phyloP scores from a whole-genome alignment of 768 basidiomycete genomes.

The Scleroderma citrinum region DNA sequence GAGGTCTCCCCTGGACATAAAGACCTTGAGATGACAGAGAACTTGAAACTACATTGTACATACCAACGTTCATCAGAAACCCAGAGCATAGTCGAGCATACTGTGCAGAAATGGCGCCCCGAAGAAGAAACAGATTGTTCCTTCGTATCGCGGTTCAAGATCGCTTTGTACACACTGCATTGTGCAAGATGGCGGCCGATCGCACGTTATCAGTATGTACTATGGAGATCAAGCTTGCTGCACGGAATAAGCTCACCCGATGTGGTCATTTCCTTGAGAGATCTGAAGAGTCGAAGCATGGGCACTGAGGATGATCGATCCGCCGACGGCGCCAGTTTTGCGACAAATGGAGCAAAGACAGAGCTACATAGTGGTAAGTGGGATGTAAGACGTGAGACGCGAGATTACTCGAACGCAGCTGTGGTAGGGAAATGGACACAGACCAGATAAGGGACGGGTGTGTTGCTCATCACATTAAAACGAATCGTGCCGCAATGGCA shows the following conservation, averaged over 20 bases:
- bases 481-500: conserved; percentile 32
- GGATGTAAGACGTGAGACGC: too few relatives aligned
- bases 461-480: conserved; percentile 39
- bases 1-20: conserved; percentile 45
- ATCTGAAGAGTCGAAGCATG: conserved; percentile 45
- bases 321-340: conserved; percentile 61
- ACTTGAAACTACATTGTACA: too few relatives aligned
- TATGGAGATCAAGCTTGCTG: too few relatives aligned
- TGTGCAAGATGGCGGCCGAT: neutral
- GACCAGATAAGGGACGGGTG: conserved; percentile 61
- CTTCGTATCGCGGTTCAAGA: conserved; percentile 50
- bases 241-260: conserved; percentile 35
- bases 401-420: too few relatives aligned
- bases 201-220: too few relatives aligned
- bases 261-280: conserved; percentile 44
- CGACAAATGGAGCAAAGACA: conserved; percentile 68
- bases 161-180: conserved; percentile 56
- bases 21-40: too few relatives aligned
- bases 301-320: conserved; percentile 62
- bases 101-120: conserved; percentile 58
- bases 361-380: conserved; percentile 31
- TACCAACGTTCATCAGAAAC: conserved; percentile 52
- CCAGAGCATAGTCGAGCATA: conserved; percentile 66
- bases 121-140: conserved; percentile 44
- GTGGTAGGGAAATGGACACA: neutral